Evolutionary conservation across 2,329 filamentous ascomycete genomes (phyloP), one percentile per base, ranked within the genome.

Genomic region (Ascochyta fabae): DNA sequence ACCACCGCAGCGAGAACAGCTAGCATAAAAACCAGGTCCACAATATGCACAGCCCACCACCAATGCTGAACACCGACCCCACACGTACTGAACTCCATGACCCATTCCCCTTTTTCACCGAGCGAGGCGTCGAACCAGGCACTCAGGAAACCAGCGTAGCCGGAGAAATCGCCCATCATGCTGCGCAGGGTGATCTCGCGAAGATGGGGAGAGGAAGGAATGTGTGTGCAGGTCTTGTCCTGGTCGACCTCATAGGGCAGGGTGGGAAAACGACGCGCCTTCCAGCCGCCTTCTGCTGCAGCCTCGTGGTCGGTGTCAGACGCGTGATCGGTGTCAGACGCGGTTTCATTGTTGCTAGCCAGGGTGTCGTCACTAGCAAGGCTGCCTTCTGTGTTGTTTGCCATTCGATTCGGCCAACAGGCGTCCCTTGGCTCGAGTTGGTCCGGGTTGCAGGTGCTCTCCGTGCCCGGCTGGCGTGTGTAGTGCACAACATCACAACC

Each of bases 91-190:
- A 95, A 95, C 65, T 94, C 91, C 63, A 90, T 90, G 61, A 83
- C 83, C 95, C 95, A 99, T 72, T 90, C 86, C 61, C 83, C 84
- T 89, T 92, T 96, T 71, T 89, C 86, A 0, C 88, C 1, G 1
- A 77, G 75, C 2, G 82, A 79, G 52, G 84, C 75, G 73, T 98
- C 91, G 70, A 94, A 98, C 94, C 94, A 99, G 0, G 90, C 83
- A 59, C 90, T 95, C 36, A 99, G 77, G 38, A 99, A 80, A 0
- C 92, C 95, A 0, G 92, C 92, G 72, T 97, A 95, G 19, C 95
- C 95, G n/a, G 87, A 88, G 75, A 90, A 99, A 53, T 91, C 90
- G 52, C 95, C 95, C 95, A 99, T 99, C 92, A 99, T 98, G 75
- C 92, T 96, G 56, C 93, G 87, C 2, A 99, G 90, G 0, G 95